Conservation (phyloP, 768 basidiomycete species). For the Rhodotorula graminis region DNA sequence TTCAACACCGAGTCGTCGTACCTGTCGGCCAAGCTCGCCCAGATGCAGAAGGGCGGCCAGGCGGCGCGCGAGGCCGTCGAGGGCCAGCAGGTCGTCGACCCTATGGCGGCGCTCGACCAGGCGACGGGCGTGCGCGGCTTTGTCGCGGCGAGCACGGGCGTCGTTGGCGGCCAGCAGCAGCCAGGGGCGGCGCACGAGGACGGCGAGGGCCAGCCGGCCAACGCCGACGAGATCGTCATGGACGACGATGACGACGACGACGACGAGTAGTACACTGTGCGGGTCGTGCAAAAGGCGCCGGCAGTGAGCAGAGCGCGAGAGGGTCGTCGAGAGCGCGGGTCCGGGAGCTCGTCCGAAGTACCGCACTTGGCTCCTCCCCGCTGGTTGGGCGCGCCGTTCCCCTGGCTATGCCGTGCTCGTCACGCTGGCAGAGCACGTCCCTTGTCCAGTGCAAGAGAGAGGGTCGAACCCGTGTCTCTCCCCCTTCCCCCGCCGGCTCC, state of each 20-base stretch:
- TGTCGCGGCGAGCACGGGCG: constrained; percentile 49
- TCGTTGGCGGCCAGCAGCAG: neutral
- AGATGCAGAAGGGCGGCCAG: constrained; percentile 14
- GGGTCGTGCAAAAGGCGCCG: neutral
- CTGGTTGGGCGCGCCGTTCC: too few species aligned
- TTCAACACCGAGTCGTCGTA: constrained; percentile 91
- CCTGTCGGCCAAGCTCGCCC: constrained; percentile 36
- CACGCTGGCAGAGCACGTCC: too few species aligned
- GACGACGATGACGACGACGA: constrained; percentile 63
- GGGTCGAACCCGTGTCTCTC: too few species aligned
- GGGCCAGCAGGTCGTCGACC: constrained; percentile 30
- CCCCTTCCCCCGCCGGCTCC: too few species aligned
- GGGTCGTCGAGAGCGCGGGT: too few species aligned
- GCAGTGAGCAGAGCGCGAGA: neutral
- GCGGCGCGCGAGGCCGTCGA: constrained; percentile 20
- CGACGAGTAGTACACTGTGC: neutral
- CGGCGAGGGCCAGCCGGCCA: constrained; percentile 47
- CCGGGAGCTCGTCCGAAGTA: too few species aligned
- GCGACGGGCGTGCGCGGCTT: constrained; percentile 57
- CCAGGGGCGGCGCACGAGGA: constrained; percentile 3
- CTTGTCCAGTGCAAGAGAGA: too few species aligned
- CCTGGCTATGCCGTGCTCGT: too few species aligned
- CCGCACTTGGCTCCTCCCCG: too few species aligned
- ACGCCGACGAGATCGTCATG: constrained; percentile 82
- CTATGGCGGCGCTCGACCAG: constrained; percentile 38